Evolutionary conservation across 1,284 basidiomycete genomes (phyloP).

Genomic region (Cutaneotrichosporon sp.): DNA sequence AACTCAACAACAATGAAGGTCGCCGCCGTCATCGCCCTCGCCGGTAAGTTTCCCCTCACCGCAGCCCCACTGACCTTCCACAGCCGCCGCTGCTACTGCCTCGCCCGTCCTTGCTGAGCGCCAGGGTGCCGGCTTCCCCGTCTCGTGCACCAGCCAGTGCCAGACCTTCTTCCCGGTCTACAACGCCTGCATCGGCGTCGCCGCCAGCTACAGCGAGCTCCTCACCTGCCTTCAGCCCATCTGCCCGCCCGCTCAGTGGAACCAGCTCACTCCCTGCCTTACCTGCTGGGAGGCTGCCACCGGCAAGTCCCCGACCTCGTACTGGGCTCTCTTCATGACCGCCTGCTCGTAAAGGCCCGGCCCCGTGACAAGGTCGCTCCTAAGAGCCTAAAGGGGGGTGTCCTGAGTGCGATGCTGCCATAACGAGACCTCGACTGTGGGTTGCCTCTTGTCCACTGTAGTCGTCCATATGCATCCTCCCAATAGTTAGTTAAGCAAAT

Average conservation of each 20-base stretch:
- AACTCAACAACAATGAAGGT: not conserved
- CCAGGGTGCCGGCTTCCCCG: constrained; percentile 3
- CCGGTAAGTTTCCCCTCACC: not conserved
- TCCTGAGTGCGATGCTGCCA: too few species aligned
- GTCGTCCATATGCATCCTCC: too few species aligned
- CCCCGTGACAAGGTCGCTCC: too few species aligned
- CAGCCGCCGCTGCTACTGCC: not conserved
- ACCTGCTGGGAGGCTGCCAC: not conserved
- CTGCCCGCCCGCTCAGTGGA: not conserved
- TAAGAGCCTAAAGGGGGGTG: too few species aligned
- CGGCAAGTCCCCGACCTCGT: not conserved
- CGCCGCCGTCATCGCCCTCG: not conserved
- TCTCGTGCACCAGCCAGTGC: not conserved
- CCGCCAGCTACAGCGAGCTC: not conserved
- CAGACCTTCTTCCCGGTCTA: not conserved
- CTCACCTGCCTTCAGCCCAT: too few species aligned
- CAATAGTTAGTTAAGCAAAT: too few species aligned
- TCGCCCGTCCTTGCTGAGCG: not conserved
- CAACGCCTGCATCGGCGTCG: not conserved
- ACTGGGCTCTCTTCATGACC: not conserved
- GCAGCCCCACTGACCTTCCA: not conserved
- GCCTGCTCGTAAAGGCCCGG: not conserved
- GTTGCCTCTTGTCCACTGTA: too few species aligned
- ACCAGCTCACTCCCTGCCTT: not conserved
- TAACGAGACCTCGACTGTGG: too few species aligned